These are phyloP conservation scores for Epithemia pelagica DNA, from an alignment of 108 stramenopile genomes.

Conservation along the genomic window DNA sequence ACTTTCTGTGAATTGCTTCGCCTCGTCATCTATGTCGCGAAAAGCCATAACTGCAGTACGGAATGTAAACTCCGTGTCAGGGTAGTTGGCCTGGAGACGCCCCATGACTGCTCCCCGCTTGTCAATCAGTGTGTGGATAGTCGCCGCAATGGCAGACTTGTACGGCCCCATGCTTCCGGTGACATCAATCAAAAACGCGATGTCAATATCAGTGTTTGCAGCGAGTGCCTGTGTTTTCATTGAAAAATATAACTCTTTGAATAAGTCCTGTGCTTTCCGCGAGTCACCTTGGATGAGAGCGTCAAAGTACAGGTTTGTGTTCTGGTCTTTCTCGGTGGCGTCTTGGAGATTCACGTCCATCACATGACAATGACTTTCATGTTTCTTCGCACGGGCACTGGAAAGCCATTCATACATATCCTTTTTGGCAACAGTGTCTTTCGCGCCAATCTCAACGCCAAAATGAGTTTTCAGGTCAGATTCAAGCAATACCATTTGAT, in stretches of 20 bases:
- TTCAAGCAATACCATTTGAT: conserved; percentile 46
- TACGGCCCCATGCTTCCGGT: conserved; percentile 58
- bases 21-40: conserved; percentile 45
- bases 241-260: conserved; percentile 36
- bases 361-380: conserved; percentile 16
- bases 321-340: conserved; percentile 34
- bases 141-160: neutral
- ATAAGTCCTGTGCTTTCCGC: conserved; percentile 16
- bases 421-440: conserved; percentile 26
- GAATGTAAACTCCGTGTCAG: conserved; percentile 41
- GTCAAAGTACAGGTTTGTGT: conserved; percentile 44
- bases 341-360: conserved; percentile 34
- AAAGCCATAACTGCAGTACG: conserved; percentile 34
- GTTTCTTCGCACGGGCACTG: conserved; percentile 22
- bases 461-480: conserved; percentile 45
- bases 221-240: conserved; percentile 48
- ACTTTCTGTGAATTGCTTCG: conserved; percentile 34
- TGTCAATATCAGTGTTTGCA: conserved; percentile 29
- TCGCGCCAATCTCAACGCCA: conserved; percentile 22
- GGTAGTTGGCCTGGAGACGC: conserved; percentile 36
- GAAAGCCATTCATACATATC: conserved; percentile 44
- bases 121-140: conserved; percentile 5
- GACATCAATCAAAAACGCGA: conserved; percentile 45
- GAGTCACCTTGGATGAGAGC: conserved; percentile 30
- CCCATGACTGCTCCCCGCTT: conserved; percentile 22